Evolutionary conservation across 2,329 filamentous ascomycete genomes (phyloP).

Genomic region (Apiospora saccharicola): DNA sequence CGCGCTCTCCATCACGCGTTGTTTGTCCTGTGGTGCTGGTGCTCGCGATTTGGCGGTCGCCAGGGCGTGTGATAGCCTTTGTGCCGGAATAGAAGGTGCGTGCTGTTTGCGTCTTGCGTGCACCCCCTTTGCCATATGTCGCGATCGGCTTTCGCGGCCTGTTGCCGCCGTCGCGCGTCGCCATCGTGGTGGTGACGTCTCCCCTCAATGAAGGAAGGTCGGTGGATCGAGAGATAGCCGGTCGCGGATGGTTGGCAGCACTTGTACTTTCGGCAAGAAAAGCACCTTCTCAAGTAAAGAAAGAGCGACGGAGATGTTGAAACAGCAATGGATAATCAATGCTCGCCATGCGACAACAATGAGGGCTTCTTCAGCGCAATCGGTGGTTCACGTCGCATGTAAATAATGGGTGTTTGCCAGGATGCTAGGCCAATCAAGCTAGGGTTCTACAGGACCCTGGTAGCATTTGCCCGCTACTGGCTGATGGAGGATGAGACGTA

Average conservation of each 20-base stretch:
- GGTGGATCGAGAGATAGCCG: neutral
- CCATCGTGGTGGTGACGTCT: conserved; percentile 6
- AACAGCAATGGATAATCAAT: neutral
- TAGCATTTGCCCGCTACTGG: conserved; percentile 14
- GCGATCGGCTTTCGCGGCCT: conserved; percentile 1
- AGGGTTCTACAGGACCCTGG: conserved; percentile 8
- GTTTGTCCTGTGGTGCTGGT: conserved; percentile 8
- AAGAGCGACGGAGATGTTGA: neutral
- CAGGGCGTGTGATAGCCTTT: neutral
- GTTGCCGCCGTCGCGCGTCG: conserved; percentile 10
- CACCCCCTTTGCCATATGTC: conserved; percentile 2
- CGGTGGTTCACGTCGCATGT: conserved; percentile 7
- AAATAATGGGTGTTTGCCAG: conserved; percentile 8
- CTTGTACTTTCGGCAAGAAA: neutral
- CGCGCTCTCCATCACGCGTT: conserved; percentile 14
- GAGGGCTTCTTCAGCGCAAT: neutral
- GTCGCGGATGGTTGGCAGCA: neutral
- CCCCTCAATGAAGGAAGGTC: neutral
- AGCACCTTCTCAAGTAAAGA: neutral
- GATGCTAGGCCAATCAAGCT: conserved; percentile 9
- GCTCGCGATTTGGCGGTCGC: neutral
- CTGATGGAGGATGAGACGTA: neutral
- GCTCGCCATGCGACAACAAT: conserved; percentile 7
- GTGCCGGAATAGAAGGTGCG: conserved; percentile 3
- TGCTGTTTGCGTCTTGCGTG: neutral